These are phyloP conservation scores for Alternaria novae-zelandiae DNA, from an alignment of 2,329 filamentous ascomycete species.

Conservation along the genomic window DNA sequence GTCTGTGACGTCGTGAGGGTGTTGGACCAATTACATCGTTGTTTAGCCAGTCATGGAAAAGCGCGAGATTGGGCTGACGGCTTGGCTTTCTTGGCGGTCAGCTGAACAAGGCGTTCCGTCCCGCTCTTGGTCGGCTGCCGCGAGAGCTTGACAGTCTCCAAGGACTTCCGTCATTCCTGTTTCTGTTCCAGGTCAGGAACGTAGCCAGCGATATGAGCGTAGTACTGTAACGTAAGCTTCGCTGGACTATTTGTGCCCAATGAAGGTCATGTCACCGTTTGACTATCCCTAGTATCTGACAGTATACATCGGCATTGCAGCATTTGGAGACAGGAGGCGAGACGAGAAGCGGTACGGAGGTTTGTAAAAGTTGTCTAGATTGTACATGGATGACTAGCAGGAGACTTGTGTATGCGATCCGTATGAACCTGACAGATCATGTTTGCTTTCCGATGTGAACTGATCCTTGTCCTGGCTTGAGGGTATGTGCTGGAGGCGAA, in stretches of 20 bases:
- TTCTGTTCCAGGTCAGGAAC: not conserved
- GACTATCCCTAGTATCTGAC: not conserved
- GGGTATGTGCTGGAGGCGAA: slow-evolving; percentile 1
- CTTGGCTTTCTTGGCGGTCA: slow-evolving; percentile 24
- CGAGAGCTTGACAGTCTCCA: not conserved
- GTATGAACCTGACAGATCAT: not conserved
- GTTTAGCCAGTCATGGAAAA: slow-evolving; percentile 12
- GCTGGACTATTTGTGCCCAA: not conserved
- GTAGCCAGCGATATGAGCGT: not conserved
- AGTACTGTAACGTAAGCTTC: not conserved
- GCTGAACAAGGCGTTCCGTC: not conserved
- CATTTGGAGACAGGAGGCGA: not conserved
- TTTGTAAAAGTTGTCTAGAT: not conserved
- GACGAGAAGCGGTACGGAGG: not conserved
- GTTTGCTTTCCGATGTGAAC: not conserved
- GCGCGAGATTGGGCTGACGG: slow-evolving; percentile 16
- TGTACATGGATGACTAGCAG: not conserved
- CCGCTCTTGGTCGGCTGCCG: not conserved
- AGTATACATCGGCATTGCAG: not conserved
- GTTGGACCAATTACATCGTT: not conserved
- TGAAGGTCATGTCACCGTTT: not conserved
- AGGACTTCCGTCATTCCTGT: not conserved
- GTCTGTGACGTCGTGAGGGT: slow-evolving; percentile 15
- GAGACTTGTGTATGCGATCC: not conserved
- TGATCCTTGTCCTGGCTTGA: not conserved